Base-by-base conservation (phyloP, 2,329 filamentous ascomycete genomes). In the Fusarium proliferatum region DNA sequence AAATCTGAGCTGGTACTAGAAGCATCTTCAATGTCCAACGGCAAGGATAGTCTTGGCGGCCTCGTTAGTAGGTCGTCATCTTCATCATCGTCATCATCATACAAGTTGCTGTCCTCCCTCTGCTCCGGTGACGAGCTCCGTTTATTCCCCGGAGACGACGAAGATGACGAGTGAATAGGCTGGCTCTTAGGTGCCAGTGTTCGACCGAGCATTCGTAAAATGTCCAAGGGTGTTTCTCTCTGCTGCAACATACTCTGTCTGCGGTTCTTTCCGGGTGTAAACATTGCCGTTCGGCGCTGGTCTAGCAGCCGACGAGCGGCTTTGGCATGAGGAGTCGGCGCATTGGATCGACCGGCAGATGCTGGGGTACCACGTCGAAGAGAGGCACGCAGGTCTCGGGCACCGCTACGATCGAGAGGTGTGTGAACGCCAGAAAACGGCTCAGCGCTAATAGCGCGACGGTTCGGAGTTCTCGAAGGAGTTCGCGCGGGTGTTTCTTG, bases 221-320 rank as follows among this genome's bases (percentile, higher is more conserved):
- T 77, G 67, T 87, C 86, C 75, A 87, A 84, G 4, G 89, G 87
- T 9, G 88, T 88, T 78, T 90, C 88, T 68, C 88, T 83, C 75
- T 88, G 85, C 67, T 87, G 86, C 73, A 87, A 86, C 57, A 88
- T 77, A 77, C 89, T 91, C 74, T 86, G 86, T n/a, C 90, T 85
- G 26, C 88, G 86, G 60, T 86, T 86, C 70, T 87, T 87, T 23
- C 88, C 89, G 0, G 90, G 90, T 0, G 90, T 92, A 69, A 90
- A 86, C 53, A 90, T 83, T 52, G 88, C 88, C 6, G 87, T 86
- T 46, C 90, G 87, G 9, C 90, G 88, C 71, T 87, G 85, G 73
- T 91, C 86, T 59, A 91, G 84, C 38, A 89, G 86, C 51, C 88
- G 85, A 53, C 86, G 86, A 48, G 90, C 90, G 16, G 89, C 90